These are phyloP conservation scores for Huntiella savannae DNA, from an alignment of 2,329 filamentous ascomycete genomes.

Conservation along the genomic window DNA sequence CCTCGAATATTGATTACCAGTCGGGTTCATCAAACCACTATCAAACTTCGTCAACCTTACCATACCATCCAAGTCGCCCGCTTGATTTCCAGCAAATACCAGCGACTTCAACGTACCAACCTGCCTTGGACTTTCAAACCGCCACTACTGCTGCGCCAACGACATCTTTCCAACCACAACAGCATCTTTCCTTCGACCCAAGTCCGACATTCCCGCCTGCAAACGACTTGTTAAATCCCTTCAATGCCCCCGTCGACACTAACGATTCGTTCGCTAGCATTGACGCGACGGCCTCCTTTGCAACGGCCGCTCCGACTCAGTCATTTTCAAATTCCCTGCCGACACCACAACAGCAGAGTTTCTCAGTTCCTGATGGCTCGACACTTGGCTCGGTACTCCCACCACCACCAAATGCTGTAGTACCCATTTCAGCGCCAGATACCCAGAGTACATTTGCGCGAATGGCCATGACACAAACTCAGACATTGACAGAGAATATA, in stretches of 20 bases:
- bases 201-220: not conserved
- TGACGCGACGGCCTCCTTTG: not conserved
- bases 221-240: not conserved
- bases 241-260: not conserved
- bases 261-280: not conserved
- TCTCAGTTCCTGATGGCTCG: not conserved
- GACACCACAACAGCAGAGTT: not conserved
- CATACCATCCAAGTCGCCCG: not conserved
- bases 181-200: not conserved
- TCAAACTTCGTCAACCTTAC: not conserved
- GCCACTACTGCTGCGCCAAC: not conserved
- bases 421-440: not conserved
- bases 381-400: not conserved
- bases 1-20: not conserved
- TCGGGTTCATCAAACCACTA: not conserved
- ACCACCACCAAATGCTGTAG: not conserved
- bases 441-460: not conserved
- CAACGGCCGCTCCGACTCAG: not conserved
- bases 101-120: not conserved
- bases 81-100: not conserved
- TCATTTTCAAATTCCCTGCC: not conserved
- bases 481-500: not conserved
- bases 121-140: not conserved
- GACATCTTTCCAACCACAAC: not conserved
- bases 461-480: not conserved